These are phyloP conservation scores for Aspergillus niger DNA, from an alignment of 2,329 filamentous ascomycete genomes.

Conservation along the genomic window DNA sequence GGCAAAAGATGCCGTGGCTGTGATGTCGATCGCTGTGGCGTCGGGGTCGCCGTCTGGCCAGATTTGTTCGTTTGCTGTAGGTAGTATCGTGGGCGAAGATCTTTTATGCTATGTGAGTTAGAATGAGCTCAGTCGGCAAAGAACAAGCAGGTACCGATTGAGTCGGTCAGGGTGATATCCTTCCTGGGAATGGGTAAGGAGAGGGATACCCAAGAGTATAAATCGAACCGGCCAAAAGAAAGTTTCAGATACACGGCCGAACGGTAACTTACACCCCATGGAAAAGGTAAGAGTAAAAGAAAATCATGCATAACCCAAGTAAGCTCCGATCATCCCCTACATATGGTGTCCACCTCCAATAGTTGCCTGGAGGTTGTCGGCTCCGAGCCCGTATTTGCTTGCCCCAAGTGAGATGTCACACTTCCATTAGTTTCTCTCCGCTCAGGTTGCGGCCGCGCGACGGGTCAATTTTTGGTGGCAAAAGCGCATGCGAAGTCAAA, in stretches of 20 bases:
- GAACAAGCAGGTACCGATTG: background rate
- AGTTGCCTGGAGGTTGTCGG: background rate
- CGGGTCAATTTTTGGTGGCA: conserved; percentile 8
- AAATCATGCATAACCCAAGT: conserved; percentile 1
- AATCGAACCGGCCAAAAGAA: background rate
- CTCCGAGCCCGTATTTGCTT: background rate
- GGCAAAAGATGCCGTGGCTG: conserved; percentile 10
- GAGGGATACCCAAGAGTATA: background rate
- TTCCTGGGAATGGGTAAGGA: background rate
- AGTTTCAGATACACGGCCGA: background rate
- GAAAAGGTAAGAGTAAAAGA: background rate
- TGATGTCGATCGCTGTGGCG: conserved; percentile 11
- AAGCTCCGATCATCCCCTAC: conserved; percentile 4
- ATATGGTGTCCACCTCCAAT: background rate
- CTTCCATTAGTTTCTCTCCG: conserved; percentile 1
- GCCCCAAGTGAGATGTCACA: background rate
- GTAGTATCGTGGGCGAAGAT: background rate
- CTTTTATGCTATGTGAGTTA: background rate
- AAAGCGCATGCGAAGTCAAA: conserved; percentile 3
- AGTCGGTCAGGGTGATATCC: background rate
- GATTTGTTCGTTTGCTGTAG: background rate
- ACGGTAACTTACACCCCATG: background rate
- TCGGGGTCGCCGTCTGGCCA: background rate
- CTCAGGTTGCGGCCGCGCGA: background rate
- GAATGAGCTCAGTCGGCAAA: background rate